Conservation (phyloP, 2,329 filamentous ascomycete genomes). For the Aspergillus transmontanensis region DNA sequence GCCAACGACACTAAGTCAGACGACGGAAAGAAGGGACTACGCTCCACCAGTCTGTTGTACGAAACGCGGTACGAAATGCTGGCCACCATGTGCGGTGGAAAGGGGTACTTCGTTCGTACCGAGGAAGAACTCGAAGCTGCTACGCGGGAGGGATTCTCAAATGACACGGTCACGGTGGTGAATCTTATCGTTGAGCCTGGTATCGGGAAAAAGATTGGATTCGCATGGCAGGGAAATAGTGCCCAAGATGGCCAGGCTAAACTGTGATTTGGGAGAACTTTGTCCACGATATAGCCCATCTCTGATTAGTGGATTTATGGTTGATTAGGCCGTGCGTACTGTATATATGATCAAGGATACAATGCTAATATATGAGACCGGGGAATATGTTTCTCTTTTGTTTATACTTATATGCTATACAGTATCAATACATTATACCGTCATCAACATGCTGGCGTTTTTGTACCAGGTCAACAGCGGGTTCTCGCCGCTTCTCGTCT, state of each 20-base stretch:
- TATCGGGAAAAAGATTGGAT: constrained; percentile 43
- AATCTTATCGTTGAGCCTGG: constrained; percentile 60
- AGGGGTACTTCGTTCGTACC: constrained; percentile 54
- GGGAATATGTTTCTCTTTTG: neutral
- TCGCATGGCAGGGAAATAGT: constrained; percentile 38
- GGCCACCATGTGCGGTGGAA: constrained; percentile 57
- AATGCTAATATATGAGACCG: constrained; percentile 9
- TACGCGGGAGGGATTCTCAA: constrained; percentile 54
- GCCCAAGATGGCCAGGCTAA: constrained; percentile 28
- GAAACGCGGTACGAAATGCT: constrained; percentile 60
- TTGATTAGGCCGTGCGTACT: neutral
- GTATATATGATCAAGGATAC: neutral
- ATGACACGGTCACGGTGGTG: constrained; percentile 51
- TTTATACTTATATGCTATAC: neutral
- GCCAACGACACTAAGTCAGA: constrained; percentile 29
- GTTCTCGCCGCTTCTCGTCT: constrained; percentile 89
- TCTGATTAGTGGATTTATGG: neutral
- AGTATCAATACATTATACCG: constrained; percentile 58
- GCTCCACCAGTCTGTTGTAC: constrained; percentile 55
- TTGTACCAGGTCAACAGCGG: constrained; percentile 90
- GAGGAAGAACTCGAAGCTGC: constrained; percentile 55
- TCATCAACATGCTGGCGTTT: constrained; percentile 91
- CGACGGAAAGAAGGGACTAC: constrained; percentile 39
- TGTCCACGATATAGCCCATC: neutral
- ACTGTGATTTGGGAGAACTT: constrained; percentile 14